Evolutionary conservation across 208 protist genomes (phyloP).

Genomic region (Lotmaria passim): DNA sequence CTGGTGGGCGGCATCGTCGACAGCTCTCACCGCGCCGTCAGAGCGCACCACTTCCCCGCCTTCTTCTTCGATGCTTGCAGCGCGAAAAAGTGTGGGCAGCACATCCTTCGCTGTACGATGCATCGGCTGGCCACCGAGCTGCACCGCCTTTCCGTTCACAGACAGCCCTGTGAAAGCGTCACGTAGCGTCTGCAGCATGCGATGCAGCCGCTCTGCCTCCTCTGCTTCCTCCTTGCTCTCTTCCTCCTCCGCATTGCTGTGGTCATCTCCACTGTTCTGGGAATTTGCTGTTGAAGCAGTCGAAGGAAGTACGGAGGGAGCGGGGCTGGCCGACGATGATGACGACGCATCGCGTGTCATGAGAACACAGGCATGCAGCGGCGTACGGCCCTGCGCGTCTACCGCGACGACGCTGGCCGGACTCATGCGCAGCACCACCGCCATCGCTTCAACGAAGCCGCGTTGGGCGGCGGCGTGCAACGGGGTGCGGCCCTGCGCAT

Average conservation of each 20-base stretch:
- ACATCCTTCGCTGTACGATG: conserved; percentile 12
- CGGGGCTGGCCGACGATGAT: too few relatives aligned
- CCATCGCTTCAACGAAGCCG: conserved; percentile 51
- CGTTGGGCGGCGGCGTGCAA: conserved; percentile 65
- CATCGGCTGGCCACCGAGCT: conserved; percentile 18
- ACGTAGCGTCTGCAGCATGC: conserved; percentile 21
- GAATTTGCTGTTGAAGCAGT: too few relatives aligned
- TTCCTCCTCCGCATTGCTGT: conserved; percentile 1
- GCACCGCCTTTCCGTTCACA: background rate
- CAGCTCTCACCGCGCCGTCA: background rate
- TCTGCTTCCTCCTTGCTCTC: conserved; percentile 2
- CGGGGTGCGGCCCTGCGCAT: conserved; percentile 54
- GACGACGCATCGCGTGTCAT: conserved; percentile 8
- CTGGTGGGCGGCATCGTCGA: background rate
- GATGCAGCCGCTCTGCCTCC: conserved; percentile 1
- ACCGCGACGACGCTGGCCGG: conserved; percentile 38
- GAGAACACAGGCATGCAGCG: conserved; percentile 55
- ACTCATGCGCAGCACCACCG: conserved; percentile 32
- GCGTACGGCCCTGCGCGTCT: conserved; percentile 57
- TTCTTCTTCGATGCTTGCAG: too few relatives aligned
- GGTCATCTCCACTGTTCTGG: background rate
- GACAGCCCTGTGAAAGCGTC: background rate
- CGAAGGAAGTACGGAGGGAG: too few relatives aligned
- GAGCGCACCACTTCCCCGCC: background rate
- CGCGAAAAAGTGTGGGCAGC: conserved; percentile 10